Base-by-base conservation (phyloP, 148 eudicot species). In the Dianthus caryophyllus region DNA sequence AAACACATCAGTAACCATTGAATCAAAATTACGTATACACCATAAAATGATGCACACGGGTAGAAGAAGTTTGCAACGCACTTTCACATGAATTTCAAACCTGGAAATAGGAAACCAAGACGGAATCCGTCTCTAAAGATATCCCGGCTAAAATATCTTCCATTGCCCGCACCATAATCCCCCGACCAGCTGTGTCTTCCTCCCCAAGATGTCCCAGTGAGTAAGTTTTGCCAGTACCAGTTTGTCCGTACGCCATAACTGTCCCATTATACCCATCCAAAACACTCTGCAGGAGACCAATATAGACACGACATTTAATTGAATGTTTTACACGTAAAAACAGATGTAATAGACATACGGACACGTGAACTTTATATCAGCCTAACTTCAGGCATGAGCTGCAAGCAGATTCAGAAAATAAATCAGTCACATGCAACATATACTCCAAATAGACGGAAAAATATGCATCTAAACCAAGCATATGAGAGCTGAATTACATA, bases 81-180 rank as follows among this genome's bases (percentile, higher is more conserved):
- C 16, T 60, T 39, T 22, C 17, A 13, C 52, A 4, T 50, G 11
- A 25, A 60, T 26, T n/a, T 72, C 76, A 25, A 70, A 90, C 97
- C 95, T 91, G 97, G 38, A 86, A 84, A 81, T 91, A 91, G 58
- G 95, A 91, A 50, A 91, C 83, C 64, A 67, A 80, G 55, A 88
- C 65, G 57, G 80, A 76, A 82, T 88, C 95, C n/a, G 78, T 84
- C 75, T 84, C 91, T 21, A 66, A 79, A 57, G 76, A 81, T 47
- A 90, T 78, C 67, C 83, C 84, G 11, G 86, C 76, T 53, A 91
- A 78, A 61, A 91, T 91, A 73, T 91, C 95, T 77, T 91, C 97
- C 95, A 88, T 79, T 60, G 97, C 97, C 60, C 97, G 97, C 70
- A 88, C 86, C 95, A 91, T 91, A 66, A 91, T 91, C 70, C 97